Evolutionary conservation across 768 basidiomycete species (phyloP), one percentile per base, ranked within the genome.

Genomic region (Boletales sp.): DNA sequence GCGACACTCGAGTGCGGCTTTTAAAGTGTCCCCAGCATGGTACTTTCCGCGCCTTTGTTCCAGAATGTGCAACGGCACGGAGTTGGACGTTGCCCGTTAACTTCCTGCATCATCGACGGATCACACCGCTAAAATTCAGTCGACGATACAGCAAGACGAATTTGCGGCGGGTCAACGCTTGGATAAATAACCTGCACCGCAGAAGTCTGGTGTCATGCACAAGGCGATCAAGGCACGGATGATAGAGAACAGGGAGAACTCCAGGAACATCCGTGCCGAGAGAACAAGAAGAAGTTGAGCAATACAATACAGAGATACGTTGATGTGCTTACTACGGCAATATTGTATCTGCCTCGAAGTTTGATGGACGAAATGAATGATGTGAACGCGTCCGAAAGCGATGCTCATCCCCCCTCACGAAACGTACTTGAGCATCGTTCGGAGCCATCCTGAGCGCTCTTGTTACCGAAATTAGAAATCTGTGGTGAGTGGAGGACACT

Each of bases 131-230:
- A 19, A 30, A 18, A 25, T 17, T 8, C 18, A 38, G 14, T 1
- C 11, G 19, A 35, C 5, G 14, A 55, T 64, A 62, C 60, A 64
- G 60, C 55, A 64, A 21, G 13, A 21, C 34, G 36, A 42, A 36
- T 43, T 31, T 19, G 9, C 43, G 35, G 37, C 40, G 39, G 3
- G 1, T 13, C 18, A 35, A 41, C 21, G 33, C 14, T 12, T 47
- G 30, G 32, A 39, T 28, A 32, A 38, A 40, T 41, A 33, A 5
- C 21, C 11, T 36, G 51, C 54, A 49, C 49, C 30, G 51, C 39
- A 35, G 15, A 43, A 28, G 37, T 19, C 5, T 18, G 34, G 18
- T 15, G 4, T 19, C 42, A n/a, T n/a, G 28, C 21, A 34, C 30
- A 42, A 41, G 41, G 41, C 15, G 33, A 50, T 19, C 41, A 40